Evolutionary conservation across 805 yeast genomes (phyloP).

Genomic region (Ogataea corticis): DNA sequence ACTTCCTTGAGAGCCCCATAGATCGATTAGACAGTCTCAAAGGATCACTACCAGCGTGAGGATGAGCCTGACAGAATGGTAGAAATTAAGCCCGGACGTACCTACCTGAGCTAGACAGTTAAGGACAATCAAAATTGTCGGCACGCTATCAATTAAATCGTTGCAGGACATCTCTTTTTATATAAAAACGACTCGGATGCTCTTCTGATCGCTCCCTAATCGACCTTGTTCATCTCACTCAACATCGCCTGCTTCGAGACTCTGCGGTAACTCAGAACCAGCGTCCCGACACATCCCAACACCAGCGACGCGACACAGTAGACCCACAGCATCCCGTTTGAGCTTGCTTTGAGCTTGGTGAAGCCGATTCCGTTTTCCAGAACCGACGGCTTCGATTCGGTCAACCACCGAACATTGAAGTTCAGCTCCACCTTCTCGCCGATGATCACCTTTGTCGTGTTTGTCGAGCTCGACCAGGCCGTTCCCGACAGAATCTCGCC

Average conservation of each 20-base stretch:
- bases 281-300: conserved; percentile 27
- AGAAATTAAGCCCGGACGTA: too few species aligned
- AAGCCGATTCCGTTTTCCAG: conserved; percentile 12
- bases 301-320: conserved; percentile 18
- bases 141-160: too few species aligned
- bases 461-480: conserved; percentile 62
- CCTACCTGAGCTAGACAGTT: too few species aligned
- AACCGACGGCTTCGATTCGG: conserved; percentile 4
- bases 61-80: too few species aligned
- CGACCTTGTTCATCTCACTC: conserved; percentile 27
- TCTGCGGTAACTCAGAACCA: conserved; percentile 26
- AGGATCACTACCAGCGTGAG: too few species aligned
- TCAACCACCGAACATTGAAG: conserved; percentile 59
- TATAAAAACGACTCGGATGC: conserved; percentile 23
- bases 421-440: conserved; percentile 61
- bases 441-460: conserved; percentile 61
- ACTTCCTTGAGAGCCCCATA: too few species aligned
- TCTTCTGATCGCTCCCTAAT: conserved; percentile 12
- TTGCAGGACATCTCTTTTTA: conserved; percentile 24
- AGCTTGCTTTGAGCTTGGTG: conserved; percentile 9
- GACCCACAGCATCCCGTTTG: conserved; percentile 10
- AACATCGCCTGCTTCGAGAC: conserved; percentile 25
- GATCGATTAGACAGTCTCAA: too few species aligned
- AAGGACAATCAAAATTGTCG: too few species aligned
- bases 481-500: conserved; percentile 50